Conservation (phyloP, 176 grass and related monocot genomes). For the Oryza nivara region DNA sequence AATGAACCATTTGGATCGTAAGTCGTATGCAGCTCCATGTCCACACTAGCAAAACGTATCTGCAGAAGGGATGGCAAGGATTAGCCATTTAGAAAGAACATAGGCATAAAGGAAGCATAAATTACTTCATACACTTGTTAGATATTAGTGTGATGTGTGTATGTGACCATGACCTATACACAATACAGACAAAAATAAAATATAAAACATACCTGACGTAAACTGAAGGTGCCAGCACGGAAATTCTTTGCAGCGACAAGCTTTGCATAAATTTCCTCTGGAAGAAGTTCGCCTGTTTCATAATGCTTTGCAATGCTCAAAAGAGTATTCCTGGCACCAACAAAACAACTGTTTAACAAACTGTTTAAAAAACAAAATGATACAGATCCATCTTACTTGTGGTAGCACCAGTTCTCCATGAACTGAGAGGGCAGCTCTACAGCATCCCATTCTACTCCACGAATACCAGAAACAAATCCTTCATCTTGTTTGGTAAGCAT, state of each 20-base stretch:
- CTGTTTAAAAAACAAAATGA: constrained; percentile 9
- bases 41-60: constrained; percentile 90
- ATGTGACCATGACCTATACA: constrained; percentile 7
- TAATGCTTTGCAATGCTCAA: constrained; percentile 96
- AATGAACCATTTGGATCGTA: constrained; percentile 68
- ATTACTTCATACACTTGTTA: not conserved
- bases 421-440: constrained; percentile 97
- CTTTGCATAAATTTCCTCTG: constrained; percentile 89
- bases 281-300: constrained; percentile 87
- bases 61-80: constrained; percentile 24
- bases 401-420: constrained; percentile 99
- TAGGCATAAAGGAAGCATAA: not conserved
- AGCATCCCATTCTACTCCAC: constrained; percentile 98
- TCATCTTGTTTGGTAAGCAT: constrained; percentile 99
- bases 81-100: not conserved
- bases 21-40: constrained; percentile 88
- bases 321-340: constrained; percentile 79
- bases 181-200: not conserved
- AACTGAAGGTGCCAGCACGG: constrained; percentile 90
- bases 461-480: constrained; percentile 88
- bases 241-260: constrained; percentile 97
- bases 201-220: constrained; percentile 67
- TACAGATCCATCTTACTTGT: constrained; percentile 61
- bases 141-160: not conserved
- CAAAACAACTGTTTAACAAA: not conserved